Evolutionary conservation across 148 eudicot genomes (phyloP), one percentile per base, ranked within the genome.

Genomic region (Vaccinium corymbosum): DNA sequence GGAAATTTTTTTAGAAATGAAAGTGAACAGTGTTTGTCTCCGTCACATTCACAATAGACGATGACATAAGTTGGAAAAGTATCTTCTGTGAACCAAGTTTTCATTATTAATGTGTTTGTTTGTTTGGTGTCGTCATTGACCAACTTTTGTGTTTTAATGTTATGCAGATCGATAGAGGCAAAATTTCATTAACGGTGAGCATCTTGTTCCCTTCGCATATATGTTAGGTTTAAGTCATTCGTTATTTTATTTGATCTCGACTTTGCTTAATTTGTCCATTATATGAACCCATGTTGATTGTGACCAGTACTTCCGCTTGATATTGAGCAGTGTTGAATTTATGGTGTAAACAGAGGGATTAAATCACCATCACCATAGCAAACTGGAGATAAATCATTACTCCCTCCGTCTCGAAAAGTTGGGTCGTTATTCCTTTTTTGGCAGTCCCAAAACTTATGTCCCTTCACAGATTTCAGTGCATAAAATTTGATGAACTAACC

Each of bases 171-270:
- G 32, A 51, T 84, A 64, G 66, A 78, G 55, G 62, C 51, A 78
- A 84, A 38, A 27, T 84, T 51, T 84, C 85, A 20, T 27, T 78
- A 72, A 84, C 59, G 76, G 85, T 84, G 64, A 84, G 76, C 46
- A 64, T 80, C 38, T 20, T 80, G 73, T 61, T 62, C 71, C 51
- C 46, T 80, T 12, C 32, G 46, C 8, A 32, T 79, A 6, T 62
- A 42, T 57, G n/a, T 59, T 38, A 0, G 8, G 51, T 27, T 80
- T 12, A 61, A 61, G 16, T 62, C 15, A 22, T 80, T 20, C 7
- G 3, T 59, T 42, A 12, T 7, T 56, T 56, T 12, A 80, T 46
- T 61, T 46, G 35, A 42, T 25, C 13, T 2, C 20, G 35, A 35
- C 19, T 80, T n/a, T 7, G 8, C 22, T 80, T 62, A 8, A 8